Evolutionary conservation across 139 green algal species (phyloP).

Genomic region (Monoraphidium neglectum): DNA sequence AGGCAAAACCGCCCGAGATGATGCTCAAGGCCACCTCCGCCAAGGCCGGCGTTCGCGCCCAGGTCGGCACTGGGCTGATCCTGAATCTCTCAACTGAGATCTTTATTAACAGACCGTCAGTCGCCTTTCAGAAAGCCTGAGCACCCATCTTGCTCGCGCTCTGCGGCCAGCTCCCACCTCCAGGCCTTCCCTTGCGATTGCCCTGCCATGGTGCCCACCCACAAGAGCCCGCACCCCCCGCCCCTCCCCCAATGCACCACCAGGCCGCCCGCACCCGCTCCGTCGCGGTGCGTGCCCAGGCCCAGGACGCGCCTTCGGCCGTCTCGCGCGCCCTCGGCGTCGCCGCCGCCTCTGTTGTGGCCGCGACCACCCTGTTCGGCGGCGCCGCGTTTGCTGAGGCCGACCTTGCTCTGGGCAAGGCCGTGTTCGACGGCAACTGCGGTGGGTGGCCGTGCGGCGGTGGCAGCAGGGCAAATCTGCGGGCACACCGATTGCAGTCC

Average conservation of each 20-base stretch:
- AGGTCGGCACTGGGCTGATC: neutral
- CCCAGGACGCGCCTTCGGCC: neutral
- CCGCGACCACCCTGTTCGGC: conserved; percentile 37
- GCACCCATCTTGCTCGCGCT: neutral
- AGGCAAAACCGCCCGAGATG: neutral
- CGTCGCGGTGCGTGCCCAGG: neutral
- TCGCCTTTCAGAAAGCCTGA: no score
- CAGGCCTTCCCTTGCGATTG: neutral
- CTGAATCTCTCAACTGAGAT: neutral
- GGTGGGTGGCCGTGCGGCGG: conserved; percentile 26
- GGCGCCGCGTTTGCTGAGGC: conserved; percentile 44
- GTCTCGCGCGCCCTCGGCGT: neutral
- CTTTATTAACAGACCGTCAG: neutral
- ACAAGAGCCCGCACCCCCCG: no score
- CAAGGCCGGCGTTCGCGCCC: no score
- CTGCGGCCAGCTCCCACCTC: neutral
- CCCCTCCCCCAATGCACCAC: no score
- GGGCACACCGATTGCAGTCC: neutral
- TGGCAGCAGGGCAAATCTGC: neutral
- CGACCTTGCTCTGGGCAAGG: conserved; percentile 38
- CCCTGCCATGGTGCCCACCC: neutral
- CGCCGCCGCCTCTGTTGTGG: neutral
- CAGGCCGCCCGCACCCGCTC: no score
- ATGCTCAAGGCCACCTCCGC: neutral
- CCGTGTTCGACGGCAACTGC: conserved; percentile 67